phyloP scores from a whole-genome alignment of 345 rosid genomes.

The Hevea brasiliensis region DNA sequence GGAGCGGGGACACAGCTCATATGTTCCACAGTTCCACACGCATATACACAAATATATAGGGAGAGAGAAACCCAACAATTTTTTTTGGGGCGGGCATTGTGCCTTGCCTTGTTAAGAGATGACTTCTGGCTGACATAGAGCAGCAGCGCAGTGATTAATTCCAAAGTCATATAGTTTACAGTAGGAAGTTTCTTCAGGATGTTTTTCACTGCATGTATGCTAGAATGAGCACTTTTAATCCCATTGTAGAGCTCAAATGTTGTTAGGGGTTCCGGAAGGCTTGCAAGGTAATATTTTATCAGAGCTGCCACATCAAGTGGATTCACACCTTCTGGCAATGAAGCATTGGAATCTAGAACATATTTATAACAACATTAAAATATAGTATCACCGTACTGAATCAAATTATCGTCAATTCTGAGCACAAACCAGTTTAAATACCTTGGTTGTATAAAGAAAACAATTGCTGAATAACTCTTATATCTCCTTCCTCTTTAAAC shows the following conservation, averaged over 20 bases:
- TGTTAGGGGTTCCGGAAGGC: constrained; percentile 87
- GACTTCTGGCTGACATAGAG: constrained; percentile 86
- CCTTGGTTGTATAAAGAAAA: constrained; percentile 80
- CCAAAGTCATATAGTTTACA: constrained; percentile 84
- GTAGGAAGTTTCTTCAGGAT: constrained; percentile 76
- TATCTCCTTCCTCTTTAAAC: constrained; percentile 85
- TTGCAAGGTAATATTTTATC: constrained; percentile 78
- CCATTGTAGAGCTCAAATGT: constrained; percentile 78
- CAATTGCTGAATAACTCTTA: constrained; percentile 67
- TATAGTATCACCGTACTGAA: constrained; percentile 7
- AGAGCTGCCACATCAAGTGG: constrained; percentile 76
- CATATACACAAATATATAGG: not conserved
- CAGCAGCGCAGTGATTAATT: constrained; percentile 73
- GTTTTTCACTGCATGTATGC: constrained; percentile 61
- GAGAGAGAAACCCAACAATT: not conserved
- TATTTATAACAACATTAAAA: constrained; percentile 10
- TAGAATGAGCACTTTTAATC: constrained; percentile 74
- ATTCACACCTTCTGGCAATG: constrained; percentile 74
- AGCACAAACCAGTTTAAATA: constrained; percentile 27
- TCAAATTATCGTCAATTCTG: constrained; percentile 4
- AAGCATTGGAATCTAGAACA: constrained; percentile 60
- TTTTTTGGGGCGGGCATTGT: not conserved
- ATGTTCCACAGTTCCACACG: no score
- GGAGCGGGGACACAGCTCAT: not conserved
- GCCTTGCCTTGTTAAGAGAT: constrained; percentile 69